These are phyloP conservation scores for Colletotrichum viniferum DNA, from an alignment of 2,329 filamentous ascomycete species.

Conservation along the genomic window DNA sequence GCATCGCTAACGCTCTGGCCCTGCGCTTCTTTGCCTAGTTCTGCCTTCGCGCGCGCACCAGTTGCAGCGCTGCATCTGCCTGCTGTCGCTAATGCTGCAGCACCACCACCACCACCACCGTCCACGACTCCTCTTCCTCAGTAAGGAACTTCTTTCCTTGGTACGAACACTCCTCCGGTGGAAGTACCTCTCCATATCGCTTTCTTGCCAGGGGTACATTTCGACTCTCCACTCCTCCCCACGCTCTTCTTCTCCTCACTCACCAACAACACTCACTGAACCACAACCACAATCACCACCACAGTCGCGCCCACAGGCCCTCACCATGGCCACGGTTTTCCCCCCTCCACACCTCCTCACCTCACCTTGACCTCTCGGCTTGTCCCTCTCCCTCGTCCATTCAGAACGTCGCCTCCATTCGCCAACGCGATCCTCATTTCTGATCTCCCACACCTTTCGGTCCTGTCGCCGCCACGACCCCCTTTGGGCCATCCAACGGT, in stretches of 20 bases:
- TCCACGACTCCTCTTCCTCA: neutral
- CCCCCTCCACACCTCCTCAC: neutral
- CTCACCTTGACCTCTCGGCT: neutral
- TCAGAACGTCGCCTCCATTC: neutral
- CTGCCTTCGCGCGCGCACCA: conserved; percentile 35
- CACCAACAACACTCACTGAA: neutral
- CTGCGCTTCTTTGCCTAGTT: conserved; percentile 45
- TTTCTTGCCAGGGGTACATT: neutral
- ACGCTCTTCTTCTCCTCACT: neutral
- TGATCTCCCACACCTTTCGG: neutral
- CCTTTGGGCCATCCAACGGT: conserved; percentile 7
- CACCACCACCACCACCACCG: neutral
- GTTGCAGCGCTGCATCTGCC: conserved; percentile 9
- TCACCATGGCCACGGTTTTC: neutral
- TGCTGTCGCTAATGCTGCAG: neutral
- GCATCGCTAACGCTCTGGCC: conserved; percentile 45
- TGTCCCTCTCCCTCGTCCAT: neutral
- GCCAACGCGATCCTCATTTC: neutral
- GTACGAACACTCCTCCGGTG: neutral
- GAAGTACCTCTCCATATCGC: neutral
- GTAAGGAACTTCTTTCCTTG: neutral
- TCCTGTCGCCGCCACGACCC: neutral
- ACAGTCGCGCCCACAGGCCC: neutral
- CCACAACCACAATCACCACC: neutral
- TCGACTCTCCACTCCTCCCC: neutral